Percentiles rank a stretch among this genome's conserved stretches.
phyloP scores from a whole-genome alignment of 73 alveolate genomes.

The Paraurostyla sp. region DNA sequence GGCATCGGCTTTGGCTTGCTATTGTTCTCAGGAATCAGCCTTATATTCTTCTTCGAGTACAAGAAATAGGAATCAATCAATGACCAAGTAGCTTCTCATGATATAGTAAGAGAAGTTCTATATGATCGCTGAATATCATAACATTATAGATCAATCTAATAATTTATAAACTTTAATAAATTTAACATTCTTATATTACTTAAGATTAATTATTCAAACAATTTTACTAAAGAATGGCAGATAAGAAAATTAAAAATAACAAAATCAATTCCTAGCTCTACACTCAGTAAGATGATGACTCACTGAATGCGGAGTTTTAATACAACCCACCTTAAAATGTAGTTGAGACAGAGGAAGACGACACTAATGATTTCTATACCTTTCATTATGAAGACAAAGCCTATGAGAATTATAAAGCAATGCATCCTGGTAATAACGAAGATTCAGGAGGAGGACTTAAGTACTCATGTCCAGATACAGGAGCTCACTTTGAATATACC shows the following conservation, averaged over 20 bases:
- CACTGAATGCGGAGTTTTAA: not conserved
- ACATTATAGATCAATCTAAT: not conserved
- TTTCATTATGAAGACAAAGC: constrained; percentile 34
- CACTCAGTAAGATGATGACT: not conserved
- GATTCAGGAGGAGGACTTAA: constrained; percentile 55
- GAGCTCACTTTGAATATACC: constrained; percentile 61
- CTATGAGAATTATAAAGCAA: not conserved
- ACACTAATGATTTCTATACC: constrained; percentile 17
- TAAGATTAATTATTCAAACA: no score
- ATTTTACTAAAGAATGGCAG: no score
- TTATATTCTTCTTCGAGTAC: not conserved
- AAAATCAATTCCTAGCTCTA: no score
- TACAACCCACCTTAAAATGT: not conserved
- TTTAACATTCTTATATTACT: not conserved
- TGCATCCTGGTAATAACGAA: constrained; percentile 44
- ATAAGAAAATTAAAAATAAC: no score
- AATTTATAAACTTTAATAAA: not conserved
- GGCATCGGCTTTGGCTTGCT: constrained; percentile 21
- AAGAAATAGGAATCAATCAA: not conserved
- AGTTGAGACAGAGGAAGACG: not conserved
- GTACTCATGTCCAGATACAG: constrained; percentile 58
- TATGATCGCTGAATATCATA: not conserved
- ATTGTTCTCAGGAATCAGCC: not conserved
- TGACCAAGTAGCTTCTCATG: not conserved
- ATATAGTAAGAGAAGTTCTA: constrained; percentile 21